Evolutionary conservation across 805 yeast species (phyloP).

Genomic region (Grigorovia yakushimaensis): DNA sequence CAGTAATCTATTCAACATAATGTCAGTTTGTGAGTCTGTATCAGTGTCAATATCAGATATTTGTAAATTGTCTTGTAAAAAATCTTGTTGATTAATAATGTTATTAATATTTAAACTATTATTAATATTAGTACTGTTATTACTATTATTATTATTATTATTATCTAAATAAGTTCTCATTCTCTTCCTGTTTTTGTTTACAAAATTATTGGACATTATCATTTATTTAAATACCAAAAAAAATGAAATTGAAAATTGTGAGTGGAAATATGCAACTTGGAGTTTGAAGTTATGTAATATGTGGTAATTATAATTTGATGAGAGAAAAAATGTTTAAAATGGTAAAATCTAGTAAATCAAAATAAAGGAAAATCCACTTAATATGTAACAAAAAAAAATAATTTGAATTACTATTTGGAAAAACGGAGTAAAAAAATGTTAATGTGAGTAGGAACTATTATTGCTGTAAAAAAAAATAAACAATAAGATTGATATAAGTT

Average conservation of each 20-base stretch:
- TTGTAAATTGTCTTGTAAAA: not conserved
- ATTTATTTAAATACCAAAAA: not conserved
- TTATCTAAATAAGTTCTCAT: not conserved
- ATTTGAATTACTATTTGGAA: too few relatives aligned
- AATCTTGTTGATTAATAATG: not conserved
- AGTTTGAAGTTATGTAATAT: not conserved
- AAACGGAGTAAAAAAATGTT: not conserved
- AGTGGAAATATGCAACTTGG: not conserved
- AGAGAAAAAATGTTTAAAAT: not conserved
- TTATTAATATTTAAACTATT: not conserved
- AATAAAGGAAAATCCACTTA: not conserved
- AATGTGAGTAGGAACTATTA: too few relatives aligned
- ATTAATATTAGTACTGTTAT: not conserved
- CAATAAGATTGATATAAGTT: too few relatives aligned
- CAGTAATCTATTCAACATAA: not conserved
- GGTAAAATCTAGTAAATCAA: not conserved
- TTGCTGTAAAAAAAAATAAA: too few relatives aligned
- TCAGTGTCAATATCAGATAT: not conserved
- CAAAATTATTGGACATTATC: not conserved
- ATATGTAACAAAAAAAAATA: too few relatives aligned
- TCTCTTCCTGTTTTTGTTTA: conserved; percentile 2
- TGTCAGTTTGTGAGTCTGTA: not conserved
- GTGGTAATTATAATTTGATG: too few relatives aligned
- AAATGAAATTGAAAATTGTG: too few relatives aligned
- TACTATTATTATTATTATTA: too few relatives aligned